Conservation (phyloP, 2,329 filamentous ascomycete species). For the Gliomastix tumulicola region DNA sequence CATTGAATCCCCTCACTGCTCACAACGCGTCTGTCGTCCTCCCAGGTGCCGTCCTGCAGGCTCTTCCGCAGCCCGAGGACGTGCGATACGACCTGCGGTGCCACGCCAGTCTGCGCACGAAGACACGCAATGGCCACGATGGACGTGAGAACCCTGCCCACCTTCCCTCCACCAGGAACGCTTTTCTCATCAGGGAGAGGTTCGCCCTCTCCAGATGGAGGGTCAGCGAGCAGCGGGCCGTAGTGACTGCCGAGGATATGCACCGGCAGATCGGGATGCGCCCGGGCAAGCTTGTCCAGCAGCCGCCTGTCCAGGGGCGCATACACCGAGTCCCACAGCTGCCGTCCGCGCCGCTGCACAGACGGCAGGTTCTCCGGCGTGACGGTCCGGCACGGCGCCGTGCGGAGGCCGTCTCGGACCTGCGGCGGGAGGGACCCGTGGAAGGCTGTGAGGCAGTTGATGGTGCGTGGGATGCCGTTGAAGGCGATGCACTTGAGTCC, state of each 20-base stretch:
- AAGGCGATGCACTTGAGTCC: constrained; percentile 73
- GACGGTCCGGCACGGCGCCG: constrained; percentile 45
- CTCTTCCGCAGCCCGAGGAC: constrained; percentile 75
- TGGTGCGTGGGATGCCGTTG: constrained; percentile 76
- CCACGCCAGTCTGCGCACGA: constrained; percentile 73
- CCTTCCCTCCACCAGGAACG: constrained; percentile 37
- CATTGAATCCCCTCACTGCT: constrained; percentile 24
- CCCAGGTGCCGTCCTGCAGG: constrained; percentile 57
- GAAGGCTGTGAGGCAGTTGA: constrained; percentile 75
- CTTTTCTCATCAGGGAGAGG: no score
- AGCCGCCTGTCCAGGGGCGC: constrained; percentile 67
- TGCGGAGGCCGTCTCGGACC: constrained; percentile 46
- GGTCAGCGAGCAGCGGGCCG: constrained; percentile 65
- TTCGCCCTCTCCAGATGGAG: no score
- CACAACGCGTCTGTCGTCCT: constrained; percentile 25
- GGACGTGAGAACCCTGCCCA: constrained; percentile 66
- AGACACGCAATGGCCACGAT: constrained; percentile 69
- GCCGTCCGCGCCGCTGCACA: constrained; percentile 50
- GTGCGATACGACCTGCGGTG: constrained; percentile 74
- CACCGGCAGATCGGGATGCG: constrained; percentile 75
- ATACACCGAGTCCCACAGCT: constrained; percentile 73
- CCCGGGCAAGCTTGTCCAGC: constrained; percentile 58
- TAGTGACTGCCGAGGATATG: constrained; percentile 73
- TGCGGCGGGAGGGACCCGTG: constrained; percentile 50
- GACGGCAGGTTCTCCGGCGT: constrained; percentile 44